A percentile compares a stretch with the other conserved stretches of the same genome.
phyloP scores from a whole-genome alignment of 805 yeast species.

The Cyberlindnera petersonii region DNA sequence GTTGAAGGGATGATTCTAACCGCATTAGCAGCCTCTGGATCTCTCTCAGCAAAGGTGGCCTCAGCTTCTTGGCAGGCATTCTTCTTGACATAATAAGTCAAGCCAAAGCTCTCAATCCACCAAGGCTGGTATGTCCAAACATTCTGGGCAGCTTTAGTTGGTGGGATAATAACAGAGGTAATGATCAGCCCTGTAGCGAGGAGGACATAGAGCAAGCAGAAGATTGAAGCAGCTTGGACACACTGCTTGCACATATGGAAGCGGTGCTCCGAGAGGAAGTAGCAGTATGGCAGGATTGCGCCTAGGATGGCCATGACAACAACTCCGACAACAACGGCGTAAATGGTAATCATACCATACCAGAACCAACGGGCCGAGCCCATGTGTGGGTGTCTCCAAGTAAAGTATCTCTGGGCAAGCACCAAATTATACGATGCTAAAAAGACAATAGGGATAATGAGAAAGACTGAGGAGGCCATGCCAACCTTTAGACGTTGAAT shows the following conservation, averaged over 20 bases:
- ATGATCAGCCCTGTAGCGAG: conserved; percentile 47
- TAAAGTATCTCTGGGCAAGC: conserved; percentile 67
- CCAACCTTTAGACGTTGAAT: conserved; percentile 45
- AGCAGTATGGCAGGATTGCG: conserved; percentile 55
- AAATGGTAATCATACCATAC: conserved; percentile 45
- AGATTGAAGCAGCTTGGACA: conserved; percentile 46
- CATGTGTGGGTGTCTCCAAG: conserved; percentile 73
- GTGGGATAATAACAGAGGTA: conserved; percentile 50
- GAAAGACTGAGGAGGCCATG: conserved; percentile 51
- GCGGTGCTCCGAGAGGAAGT: conserved; percentile 43
- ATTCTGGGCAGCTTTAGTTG: conserved; percentile 46
- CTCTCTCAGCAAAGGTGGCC: conserved; percentile 42
- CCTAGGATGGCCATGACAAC: conserved; percentile 68
- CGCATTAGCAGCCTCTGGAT: conserved; percentile 29
- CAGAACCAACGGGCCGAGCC: conserved; percentile 53
- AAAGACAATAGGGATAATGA: conserved; percentile 54
- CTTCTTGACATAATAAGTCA: conserved; percentile 55
- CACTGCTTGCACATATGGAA: conserved; percentile 52
- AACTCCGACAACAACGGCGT: conserved; percentile 51
- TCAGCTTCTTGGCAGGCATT: conserved; percentile 49
- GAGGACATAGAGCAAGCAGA: conserved; percentile 48
- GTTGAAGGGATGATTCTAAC: conserved; percentile 51
- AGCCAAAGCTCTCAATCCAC: conserved; percentile 67
- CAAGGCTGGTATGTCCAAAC: conserved; percentile 66
- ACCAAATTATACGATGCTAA: conserved; percentile 58